phyloP scores from a whole-genome alignment of 192 early-diverging fungal species.

The Backusella tarrabulga region DNA sequence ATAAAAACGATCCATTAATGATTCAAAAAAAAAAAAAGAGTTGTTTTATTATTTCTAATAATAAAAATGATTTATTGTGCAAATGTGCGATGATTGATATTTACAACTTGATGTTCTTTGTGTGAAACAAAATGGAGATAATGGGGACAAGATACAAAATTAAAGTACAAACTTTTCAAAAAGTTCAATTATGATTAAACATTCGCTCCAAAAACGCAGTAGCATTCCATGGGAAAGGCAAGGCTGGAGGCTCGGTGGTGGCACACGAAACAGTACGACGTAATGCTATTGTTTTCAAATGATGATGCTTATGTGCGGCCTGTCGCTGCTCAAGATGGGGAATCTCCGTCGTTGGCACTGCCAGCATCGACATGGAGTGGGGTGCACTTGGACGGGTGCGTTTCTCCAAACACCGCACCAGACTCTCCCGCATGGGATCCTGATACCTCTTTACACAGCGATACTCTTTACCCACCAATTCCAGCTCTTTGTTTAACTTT shows the following conservation, averaged over 20 bases:
- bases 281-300: neutral
- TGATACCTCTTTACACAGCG: conserved; percentile 27
- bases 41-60: no score
- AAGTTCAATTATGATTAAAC: neutral
- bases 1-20: neutral
- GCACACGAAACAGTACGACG: neutral
- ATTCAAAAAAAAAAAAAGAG: neutral
- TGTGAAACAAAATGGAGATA: neutral
- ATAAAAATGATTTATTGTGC: neutral
- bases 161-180: neutral
- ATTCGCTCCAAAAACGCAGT: conserved; percentile 18
- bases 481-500: conserved; percentile 36
- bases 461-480: conserved; percentile 41
- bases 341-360: neutral
- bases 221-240: conserved; percentile 1
- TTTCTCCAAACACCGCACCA: conserved; percentile 21
- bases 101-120: neutral
- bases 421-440: conserved; percentile 44
- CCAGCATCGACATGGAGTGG: neutral
- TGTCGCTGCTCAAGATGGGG: conserved; percentile 13
- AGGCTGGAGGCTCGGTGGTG: no score
- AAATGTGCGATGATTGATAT: neutral
- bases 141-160: no score
- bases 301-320: neutral
- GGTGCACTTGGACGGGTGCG: neutral